phyloP scores from a whole-genome alignment of 208 protist genomes.

The Trypanosoma boissoni region DNA sequence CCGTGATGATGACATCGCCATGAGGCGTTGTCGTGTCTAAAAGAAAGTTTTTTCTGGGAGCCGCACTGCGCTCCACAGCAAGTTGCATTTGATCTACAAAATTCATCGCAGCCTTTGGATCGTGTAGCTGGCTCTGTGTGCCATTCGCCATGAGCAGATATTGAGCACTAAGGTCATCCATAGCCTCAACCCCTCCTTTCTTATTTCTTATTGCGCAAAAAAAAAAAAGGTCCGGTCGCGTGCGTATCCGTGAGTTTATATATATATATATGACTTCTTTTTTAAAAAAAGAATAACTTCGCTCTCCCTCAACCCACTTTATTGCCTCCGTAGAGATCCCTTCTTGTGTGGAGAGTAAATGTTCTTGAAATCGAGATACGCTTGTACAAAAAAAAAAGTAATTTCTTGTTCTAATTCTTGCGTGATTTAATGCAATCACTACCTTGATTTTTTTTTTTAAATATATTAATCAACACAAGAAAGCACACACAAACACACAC shows the following conservation, averaged over 20 bases:
- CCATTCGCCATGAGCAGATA: conserved; percentile 79
- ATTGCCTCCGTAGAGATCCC: too few species aligned
- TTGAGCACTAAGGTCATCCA: conserved; percentile 78
- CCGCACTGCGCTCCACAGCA: conserved; percentile 59
- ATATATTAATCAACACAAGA: conserved; percentile 10
- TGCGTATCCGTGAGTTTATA: too few species aligned
- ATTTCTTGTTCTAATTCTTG: too few species aligned
- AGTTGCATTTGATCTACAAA: conserved; percentile 77
- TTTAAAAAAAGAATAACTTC: not conserved
- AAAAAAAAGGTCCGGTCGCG: conserved; percentile 11
- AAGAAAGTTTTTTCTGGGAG: conserved; percentile 80
- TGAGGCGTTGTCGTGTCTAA: conserved; percentile 87
- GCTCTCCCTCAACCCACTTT: not conserved
- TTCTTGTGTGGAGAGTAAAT: too few species aligned
- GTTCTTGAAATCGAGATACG: too few species aligned
- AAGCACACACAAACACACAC: conserved; percentile 3
- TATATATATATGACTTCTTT: too few species aligned
- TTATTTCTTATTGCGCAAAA: conserved; percentile 9
- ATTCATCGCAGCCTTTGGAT: conserved; percentile 53
- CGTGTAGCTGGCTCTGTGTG: conserved; percentile 59
- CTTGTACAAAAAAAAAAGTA: conserved; percentile 1
- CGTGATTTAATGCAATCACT: too few species aligned
- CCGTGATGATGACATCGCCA: conserved; percentile 86
- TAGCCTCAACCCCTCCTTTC: conserved; percentile 9
- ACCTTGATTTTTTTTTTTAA: too few species aligned